Percentiles rank a stretch among this genome's conserved stretches.
Evolutionary conservation across 2,329 filamentous ascomycete genomes (phyloP).

Genomic region (Monosporascus sp.): DNA sequence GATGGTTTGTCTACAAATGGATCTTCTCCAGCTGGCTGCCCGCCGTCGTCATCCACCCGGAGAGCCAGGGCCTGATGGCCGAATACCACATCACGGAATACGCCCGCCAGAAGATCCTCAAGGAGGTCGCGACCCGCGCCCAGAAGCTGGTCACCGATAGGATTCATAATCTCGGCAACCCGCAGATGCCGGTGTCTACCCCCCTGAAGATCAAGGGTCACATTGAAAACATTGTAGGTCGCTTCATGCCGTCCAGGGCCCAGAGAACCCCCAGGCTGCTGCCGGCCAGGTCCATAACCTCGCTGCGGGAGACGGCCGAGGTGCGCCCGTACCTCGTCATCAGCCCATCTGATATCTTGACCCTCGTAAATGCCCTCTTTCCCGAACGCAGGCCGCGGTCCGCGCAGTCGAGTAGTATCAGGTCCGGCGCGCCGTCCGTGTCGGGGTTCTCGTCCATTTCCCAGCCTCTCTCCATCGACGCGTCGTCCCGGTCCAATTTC

Average conservation of each 20-base stretch:
- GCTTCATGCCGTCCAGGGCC: constrained; percentile 53
- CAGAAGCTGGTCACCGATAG: constrained; percentile 77
- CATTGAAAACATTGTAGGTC: constrained; percentile 65
- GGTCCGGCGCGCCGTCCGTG: constrained; percentile 61
- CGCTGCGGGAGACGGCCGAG: constrained; percentile 68
- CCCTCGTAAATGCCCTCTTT: constrained; percentile 77
- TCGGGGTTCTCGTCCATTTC: constrained; percentile 65
- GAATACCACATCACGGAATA: constrained; percentile 92
- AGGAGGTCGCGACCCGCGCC: constrained; percentile 74
- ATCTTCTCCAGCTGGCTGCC: constrained; percentile 85
- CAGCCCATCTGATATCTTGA: constrained; percentile 72
- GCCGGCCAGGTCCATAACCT: constrained; percentile 67
- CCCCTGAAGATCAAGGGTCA: constrained; percentile 60
- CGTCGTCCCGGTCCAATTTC: constrained; percentile 48
- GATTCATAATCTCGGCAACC: constrained; percentile 54
- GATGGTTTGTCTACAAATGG: constrained; percentile 85
- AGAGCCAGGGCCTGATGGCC: constrained; percentile 73
- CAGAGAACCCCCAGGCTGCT: constrained; percentile 55
- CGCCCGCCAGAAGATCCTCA: constrained; percentile 74
- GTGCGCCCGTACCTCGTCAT: constrained; percentile 77
- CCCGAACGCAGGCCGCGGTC: constrained; percentile 67
- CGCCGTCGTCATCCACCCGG: constrained; percentile 80
- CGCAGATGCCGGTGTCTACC: constrained; percentile 57
- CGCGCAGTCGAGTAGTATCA: constrained; percentile 54
- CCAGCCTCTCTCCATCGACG: constrained; percentile 60